Evolutionary conservation across 1,284 basidiomycete species (phyloP).

Genomic region (Malassezia restricta): DNA sequence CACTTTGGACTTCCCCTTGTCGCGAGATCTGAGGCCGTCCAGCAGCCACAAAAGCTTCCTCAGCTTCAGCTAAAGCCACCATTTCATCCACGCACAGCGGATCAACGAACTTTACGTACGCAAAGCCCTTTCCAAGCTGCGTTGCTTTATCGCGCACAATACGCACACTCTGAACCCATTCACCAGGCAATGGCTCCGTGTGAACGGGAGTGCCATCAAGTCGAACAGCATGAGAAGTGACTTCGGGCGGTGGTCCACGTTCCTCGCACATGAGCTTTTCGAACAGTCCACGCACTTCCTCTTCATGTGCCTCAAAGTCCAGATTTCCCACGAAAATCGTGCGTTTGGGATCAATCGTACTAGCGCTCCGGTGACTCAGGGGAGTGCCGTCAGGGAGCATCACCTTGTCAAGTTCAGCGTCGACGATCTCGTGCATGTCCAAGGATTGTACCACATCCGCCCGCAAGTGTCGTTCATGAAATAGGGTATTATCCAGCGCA

Average conservation of each 20-base stretch:
- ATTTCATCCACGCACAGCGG: constrained; percentile 48
- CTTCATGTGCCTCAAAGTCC: constrained; percentile 81
- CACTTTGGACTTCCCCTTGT: not conserved
- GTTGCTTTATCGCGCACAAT: constrained; percentile 82
- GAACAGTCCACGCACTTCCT: constrained; percentile 75
- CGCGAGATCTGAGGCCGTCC: constrained; percentile 10
- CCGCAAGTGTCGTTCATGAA: constrained; percentile 54
- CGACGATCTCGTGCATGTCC: constrained; percentile 25
- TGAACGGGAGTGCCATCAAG: constrained; percentile 19
- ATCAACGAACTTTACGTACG: constrained; percentile 77
- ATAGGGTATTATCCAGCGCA: constrained; percentile 60
- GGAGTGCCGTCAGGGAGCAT: constrained; percentile 23
- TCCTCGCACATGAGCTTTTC: constrained; percentile 66
- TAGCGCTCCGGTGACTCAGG: constrained; percentile 17
- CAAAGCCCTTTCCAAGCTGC: constrained; percentile 94
- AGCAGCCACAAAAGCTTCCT: constrained; percentile 31
- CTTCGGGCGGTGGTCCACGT: constrained; percentile 51
- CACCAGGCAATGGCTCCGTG: constrained; percentile 10
- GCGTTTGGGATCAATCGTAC: constrained; percentile 50
- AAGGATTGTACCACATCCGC: constrained; percentile 35
- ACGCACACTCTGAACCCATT: constrained; percentile 73
- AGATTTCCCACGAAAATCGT: constrained; percentile 84
- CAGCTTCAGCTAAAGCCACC: constrained; percentile 35
- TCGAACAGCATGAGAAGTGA: constrained; percentile 1
- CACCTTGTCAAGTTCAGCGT: constrained; percentile 33